Evolutionary conservation across 2,329 filamentous ascomycete species (phyloP), one percentile per base, ranked within the genome.

Genomic region (Alternaria longipes): DNA sequence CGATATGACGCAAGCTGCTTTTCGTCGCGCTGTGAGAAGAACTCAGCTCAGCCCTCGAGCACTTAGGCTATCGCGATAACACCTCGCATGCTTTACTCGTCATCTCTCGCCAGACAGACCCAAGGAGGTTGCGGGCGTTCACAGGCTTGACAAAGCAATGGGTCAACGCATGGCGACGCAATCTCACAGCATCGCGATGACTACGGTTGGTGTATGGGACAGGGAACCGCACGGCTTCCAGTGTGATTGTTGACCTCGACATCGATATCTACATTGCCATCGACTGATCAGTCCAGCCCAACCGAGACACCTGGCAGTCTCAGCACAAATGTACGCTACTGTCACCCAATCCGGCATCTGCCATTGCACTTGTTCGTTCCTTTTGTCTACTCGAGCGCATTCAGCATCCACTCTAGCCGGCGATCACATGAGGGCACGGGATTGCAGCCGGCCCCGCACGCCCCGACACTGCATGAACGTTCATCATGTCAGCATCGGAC

Each of bases 401-500:
- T 30, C 30, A 45, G 42, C 34, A 59, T 54, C 45, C 34, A 32
- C 18, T 40, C 51, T 55, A 49, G 34, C 36, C 8, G 51, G 32
- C 56, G 51, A 56, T 59, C 56, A 22, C 45, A 26, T 34, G 22
- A n/a, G 16, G 40, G 46, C 53, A 45, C 38, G 40, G 53, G 16
- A 60, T 50, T 30, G 34, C 41, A 26, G 24, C 34, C 58, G 54
- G 58, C 58, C 58, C 58, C 58, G 47, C 58, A 57, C 47, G 44
- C 44, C 42, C 56, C 44, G 56, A 34, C 14, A 38, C 52, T 55
- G 50, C 51, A 44, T 50, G 56, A 26, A 41, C 36, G 36, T 41
- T 14, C 50, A n/a, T 14, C 49, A 38, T 38, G 49, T 28, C 14
- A 38, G 49, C 42, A 22, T 41, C 36, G 20, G 45, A 22, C 30